Evolutionary conservation across 2,329 filamentous ascomycete species (phyloP).

Genomic region (Trichoderma oligosporum): DNA sequence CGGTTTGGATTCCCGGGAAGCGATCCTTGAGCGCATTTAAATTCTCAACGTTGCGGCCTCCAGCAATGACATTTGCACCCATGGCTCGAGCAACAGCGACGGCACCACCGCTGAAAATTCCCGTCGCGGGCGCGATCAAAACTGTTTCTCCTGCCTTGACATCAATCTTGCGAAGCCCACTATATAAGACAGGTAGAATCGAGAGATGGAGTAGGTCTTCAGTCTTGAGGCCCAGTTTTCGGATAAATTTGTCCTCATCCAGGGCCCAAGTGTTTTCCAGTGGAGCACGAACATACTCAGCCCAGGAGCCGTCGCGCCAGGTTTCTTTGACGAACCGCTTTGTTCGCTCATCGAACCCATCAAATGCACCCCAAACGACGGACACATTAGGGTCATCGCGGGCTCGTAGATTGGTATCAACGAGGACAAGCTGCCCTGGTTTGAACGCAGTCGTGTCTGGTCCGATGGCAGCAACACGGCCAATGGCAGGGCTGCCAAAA

Average conservation of each 20-base stretch:
- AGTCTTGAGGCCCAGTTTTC: conserved; percentile 37
- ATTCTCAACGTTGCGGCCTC: conserved; percentile 41
- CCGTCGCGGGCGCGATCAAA: conserved; percentile 48
- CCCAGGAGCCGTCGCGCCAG: conserved; percentile 34
- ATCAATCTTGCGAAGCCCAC: conserved; percentile 42
- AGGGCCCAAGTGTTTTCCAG: conserved; percentile 35
- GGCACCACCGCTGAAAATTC: conserved; percentile 45
- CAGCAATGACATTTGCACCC: conserved; percentile 50
- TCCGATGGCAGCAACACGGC: conserved; percentile 35
- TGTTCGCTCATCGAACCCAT: conserved; percentile 27
- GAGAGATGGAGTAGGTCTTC: conserved; percentile 38
- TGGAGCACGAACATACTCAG: conserved; percentile 31
- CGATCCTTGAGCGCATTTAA: conserved; percentile 31
- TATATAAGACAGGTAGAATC: conserved; percentile 39
- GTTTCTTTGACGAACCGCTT: conserved; percentile 28
- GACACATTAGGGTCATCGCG: conserved; percentile 31
- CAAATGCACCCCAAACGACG: conserved; percentile 32
- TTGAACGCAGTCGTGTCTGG: conserved; percentile 32
- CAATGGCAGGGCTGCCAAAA: conserved; percentile 34
- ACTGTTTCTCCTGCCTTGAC: conserved; percentile 47
- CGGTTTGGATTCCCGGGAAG: conserved; percentile 34
- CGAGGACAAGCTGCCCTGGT: conserved; percentile 33
- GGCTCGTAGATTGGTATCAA: conserved; percentile 32
- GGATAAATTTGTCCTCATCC: conserved; percentile 31
- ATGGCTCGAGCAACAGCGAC: conserved; percentile 47